Base-by-base conservation (phyloP, 306 rosid species). In the Rosa rugosa region DNA sequence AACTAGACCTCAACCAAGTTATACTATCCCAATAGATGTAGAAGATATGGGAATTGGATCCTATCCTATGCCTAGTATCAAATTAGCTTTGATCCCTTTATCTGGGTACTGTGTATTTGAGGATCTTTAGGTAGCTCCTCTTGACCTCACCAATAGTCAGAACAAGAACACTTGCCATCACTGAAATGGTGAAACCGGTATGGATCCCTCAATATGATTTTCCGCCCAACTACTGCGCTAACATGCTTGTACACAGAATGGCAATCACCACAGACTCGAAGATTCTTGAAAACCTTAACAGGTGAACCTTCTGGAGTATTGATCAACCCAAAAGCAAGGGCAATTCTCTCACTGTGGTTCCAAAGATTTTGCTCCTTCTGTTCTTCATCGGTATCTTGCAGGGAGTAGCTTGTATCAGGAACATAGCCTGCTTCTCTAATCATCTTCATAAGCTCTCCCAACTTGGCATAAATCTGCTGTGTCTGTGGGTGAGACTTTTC, bases 331-430 rank as follows among this genome's bases (percentile, higher is more conserved):
- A 82, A 94, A 44, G 97, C 97, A 63, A 94, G 97, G 46, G 99
- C 97, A 22, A 92, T 81, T 87, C 97, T 91, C 85, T 94, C 99
- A 41, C 97, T 92, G 77, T 94, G 97, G 83, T 91, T 92, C 97
- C 97, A 92, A 84, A 94, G 97, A 86, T 91, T 91, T 62, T 87
- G 97, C 84, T 94, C 97, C 83, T 89, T 94, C 75, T 92, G 95
- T 81, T 94, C 97, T 79, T 92, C 97, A 56, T 94, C 99, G 12
- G 88, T 92, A 45, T 94, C 99, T 50, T 94, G 99, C 77, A 94
- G 83, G 11, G 95, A 84, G 81, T 84, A 85, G 89, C 91, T 91
- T 81, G 92, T 92, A 79, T 94, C 99, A 31, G 97, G 83, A 75
- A 91, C 84, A 82, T 92, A 91, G 41, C 99, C 97, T 47, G 92